Evolutionary conservation across 371 early-diverging fungal species (phyloP).

Genomic region (Mucor indicus): DNA sequence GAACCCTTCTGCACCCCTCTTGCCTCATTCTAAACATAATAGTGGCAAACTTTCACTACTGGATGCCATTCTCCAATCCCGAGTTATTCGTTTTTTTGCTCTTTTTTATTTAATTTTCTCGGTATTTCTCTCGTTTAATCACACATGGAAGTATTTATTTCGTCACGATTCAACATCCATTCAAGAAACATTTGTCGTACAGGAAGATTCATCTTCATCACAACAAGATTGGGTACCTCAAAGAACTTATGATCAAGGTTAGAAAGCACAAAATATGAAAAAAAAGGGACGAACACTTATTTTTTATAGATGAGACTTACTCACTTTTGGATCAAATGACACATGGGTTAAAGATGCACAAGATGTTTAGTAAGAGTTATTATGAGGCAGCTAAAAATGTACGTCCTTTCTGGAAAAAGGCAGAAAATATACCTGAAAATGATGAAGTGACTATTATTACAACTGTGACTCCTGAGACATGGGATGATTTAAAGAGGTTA

Average conservation of each 20-base stretch:
- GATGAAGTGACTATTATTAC: constrained; percentile 42
- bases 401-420: constrained; percentile 42
- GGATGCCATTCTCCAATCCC: constrained; percentile 20
- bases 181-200: too few relatives aligned
- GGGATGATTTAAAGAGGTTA: constrained; percentile 34
- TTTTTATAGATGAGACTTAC: constrained; percentile 26
- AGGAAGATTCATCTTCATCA: too few relatives aligned
- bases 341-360: constrained; percentile 44
- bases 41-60: constrained; percentile 14
- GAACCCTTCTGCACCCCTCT: constrained; percentile 28
- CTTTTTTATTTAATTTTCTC: constrained; percentile 44
- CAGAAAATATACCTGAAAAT: constrained; percentile 13
- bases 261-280: too few relatives aligned
- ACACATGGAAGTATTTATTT: constrained; percentile 27
- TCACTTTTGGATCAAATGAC: constrained; percentile 40
- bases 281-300: too few relatives aligned
- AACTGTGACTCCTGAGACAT: constrained; percentile 29
- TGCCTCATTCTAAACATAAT: constrained; percentile 41
- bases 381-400: constrained; percentile 31
- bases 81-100: constrained; percentile 25
- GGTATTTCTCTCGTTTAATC: constrained; percentile 36
- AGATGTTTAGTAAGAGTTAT: constrained; percentile 40
- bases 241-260: constrained; percentile 45
- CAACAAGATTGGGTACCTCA: constrained; percentile 38
- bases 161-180: too few relatives aligned